These are phyloP conservation scores for Fusarium protoensiforme DNA, from an alignment of 2,329 filamentous ascomycete species.

Conservation along the genomic window DNA sequence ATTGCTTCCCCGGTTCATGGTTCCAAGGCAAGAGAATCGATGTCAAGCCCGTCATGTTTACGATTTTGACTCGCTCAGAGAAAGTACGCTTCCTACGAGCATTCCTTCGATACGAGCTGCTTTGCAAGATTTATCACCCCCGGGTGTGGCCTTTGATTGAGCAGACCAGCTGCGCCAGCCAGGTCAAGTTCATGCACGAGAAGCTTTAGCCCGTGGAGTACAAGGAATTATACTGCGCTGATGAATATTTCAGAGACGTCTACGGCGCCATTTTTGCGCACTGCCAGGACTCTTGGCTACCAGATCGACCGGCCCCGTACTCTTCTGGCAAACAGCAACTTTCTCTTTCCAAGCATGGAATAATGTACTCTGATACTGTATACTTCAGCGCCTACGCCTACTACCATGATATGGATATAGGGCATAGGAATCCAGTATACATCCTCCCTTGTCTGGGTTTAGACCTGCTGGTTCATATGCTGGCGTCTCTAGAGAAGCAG, in stretches of 20 bases:
- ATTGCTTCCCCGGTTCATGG: neutral
- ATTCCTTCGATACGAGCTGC: conserved; percentile 8
- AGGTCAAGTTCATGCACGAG: neutral
- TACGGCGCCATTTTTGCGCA: conserved; percentile 6
- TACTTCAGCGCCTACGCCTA: neutral
- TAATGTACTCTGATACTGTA: neutral
- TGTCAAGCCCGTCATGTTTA: neutral
- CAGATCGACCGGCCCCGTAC: neutral
- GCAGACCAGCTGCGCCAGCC: neutral
- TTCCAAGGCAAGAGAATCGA: neutral
- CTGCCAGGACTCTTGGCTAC: neutral
- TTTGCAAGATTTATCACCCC: neutral
- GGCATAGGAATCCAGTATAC: neutral
- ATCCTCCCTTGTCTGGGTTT: neutral
- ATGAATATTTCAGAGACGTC: neutral
- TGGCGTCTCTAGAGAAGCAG: neutral
- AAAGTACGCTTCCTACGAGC: neutral
- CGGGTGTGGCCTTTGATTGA: neutral
- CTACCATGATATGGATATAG: neutral
- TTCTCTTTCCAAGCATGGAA: neutral
- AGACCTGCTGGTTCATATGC: neutral
- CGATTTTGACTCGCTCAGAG: neutral
- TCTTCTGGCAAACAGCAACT: neutral
- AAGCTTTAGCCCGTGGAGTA: neutral
- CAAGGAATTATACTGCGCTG: neutral